Base-by-base conservation (phyloP, 2,329 filamentous ascomycete species). In the Shiraia sp. region DNA sequence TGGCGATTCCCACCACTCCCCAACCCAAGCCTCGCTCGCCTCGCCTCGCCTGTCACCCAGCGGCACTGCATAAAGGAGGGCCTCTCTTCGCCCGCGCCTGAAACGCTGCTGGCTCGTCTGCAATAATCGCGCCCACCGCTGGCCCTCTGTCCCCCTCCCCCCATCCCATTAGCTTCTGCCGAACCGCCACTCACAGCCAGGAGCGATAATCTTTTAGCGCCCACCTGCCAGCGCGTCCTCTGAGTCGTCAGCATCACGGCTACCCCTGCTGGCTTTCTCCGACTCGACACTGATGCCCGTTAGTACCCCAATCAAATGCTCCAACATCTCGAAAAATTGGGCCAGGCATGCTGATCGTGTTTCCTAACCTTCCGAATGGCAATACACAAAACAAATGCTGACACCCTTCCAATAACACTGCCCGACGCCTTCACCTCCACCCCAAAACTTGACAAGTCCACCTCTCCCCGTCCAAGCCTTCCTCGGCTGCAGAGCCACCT, bases 291-390 rank as follows among this genome's bases (percentile, higher is more conserved):
- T 55, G 59, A 53, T 46, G 46, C 42, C 41, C 45, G 53, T 59
- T 57, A 59, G 45, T 44, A 53, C 36, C 50, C 63, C 63, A 68
- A 69, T 63, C 45, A 53, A 45, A 36, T 36, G 49, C 43, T 38
- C 49, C 46, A 53, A 56, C 49, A 43, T 46, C 52, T 45, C n/a
- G 47, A 37, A 51, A 53, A 53, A 57, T 47, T 59, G 53, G 55
- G 55, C 61, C 54, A 57, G 57, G 53, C 53, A 55, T 52, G 59
- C 65, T 68, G 61, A 65, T 67, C 66, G 51, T 63, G 63, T 66
- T 66, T 52, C 51, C 55, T 68, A 55, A 54, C 53, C 53, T 63
- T 69, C 62, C 64, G 61, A 66, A 59, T 62, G 56, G 61, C 55
- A 63, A 58, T 61, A 61, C 57, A 48, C 46, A 51, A 65, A 66